A percentile compares a stretch with the other conserved stretches of the same genome.
These are phyloP conservation scores for Nakazawaea sp. DNA, from an alignment of 805 yeast species.

Conservation along the genomic window DNA sequence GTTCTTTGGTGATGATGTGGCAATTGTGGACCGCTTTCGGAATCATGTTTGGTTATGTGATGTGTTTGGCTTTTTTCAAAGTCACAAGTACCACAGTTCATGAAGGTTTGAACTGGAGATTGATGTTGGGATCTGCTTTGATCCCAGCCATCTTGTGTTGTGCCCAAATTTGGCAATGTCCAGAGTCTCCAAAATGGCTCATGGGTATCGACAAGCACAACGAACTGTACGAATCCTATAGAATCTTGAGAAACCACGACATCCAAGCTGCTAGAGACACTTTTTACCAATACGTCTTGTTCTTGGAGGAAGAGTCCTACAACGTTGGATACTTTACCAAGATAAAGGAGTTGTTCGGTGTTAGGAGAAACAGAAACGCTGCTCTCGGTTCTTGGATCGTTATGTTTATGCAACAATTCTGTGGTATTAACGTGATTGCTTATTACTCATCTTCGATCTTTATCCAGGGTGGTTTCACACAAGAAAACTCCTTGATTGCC, in stretches of 20 bases:
- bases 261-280: conserved; percentile 66
- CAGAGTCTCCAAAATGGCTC: conserved; percentile 74
- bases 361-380: conserved; percentile 81
- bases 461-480: conserved; percentile 56
- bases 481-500: conserved; percentile 60
- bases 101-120: conserved; percentile 59
- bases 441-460: conserved; percentile 79
- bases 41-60: conserved; percentile 64
- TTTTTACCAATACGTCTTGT: conserved; percentile 59
- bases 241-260: conserved; percentile 39
- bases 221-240: conserved; percentile 50
- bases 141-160: conserved; percentile 58
- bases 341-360: conserved; percentile 51
- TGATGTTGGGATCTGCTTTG: conserved; percentile 64
- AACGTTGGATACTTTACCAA: conserved; percentile 39
- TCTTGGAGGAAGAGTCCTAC: conserved; percentile 53
- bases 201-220: conserved; percentile 61
- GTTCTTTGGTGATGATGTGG: conserved; percentile 69
- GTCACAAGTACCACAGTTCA: conserved; percentile 40
- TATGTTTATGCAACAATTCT: conserved; percentile 88
- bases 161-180: conserved; percentile 57
- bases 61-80: conserved; percentile 54
- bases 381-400: conserved; percentile 73
- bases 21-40: conserved; percentile 72
- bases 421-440: conserved; percentile 86